These are phyloP conservation scores for Xylaria venustula DNA, from an alignment of 495 filamentous ascomycete genomes.

Conservation along the genomic window DNA sequence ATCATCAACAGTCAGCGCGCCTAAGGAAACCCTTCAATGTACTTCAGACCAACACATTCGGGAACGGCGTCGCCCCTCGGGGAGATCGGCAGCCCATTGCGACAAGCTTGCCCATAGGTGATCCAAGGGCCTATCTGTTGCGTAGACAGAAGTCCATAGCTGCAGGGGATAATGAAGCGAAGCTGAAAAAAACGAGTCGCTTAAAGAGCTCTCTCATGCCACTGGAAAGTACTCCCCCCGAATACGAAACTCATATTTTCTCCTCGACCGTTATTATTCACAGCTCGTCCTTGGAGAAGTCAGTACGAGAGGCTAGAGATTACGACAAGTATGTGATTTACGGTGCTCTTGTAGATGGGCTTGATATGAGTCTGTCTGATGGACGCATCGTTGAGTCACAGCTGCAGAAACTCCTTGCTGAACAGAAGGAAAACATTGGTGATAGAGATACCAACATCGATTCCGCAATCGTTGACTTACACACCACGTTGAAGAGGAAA, in stretches of 20 bases:
- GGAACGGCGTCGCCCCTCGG: neutral
- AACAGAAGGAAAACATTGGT: neutral
- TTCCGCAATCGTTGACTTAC: neutral
- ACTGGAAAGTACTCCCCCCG: constrained; percentile 37
- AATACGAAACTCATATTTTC: constrained; percentile 28
- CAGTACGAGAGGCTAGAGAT: neutral
- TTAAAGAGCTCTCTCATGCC: constrained; percentile 45
- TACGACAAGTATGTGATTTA: constrained; percentile 23
- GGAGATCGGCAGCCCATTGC: constrained; percentile 22
- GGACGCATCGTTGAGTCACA: constrained; percentile 20
- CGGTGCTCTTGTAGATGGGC: constrained; percentile 18
- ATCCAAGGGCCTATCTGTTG: constrained; percentile 42
- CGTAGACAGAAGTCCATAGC: constrained; percentile 36
- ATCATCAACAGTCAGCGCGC: neutral
- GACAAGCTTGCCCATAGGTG: constrained; percentile 31
- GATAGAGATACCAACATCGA: neutral
- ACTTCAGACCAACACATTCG: constrained; percentile 1
- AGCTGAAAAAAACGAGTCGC: constrained; percentile 31
- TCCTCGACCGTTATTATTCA: constrained; percentile 19
- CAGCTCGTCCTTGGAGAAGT: constrained; percentile 1
- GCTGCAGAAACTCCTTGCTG: constrained; percentile 10
- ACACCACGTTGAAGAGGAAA: constrained; percentile 5
- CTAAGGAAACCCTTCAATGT: neutral
- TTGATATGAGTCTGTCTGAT: constrained; percentile 23
- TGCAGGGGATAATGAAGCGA: constrained; percentile 12